These are phyloP conservation scores for Phaeomoniella chlamydospora DNA, from an alignment of 2,329 filamentous ascomycete species.

Conservation along the genomic window DNA sequence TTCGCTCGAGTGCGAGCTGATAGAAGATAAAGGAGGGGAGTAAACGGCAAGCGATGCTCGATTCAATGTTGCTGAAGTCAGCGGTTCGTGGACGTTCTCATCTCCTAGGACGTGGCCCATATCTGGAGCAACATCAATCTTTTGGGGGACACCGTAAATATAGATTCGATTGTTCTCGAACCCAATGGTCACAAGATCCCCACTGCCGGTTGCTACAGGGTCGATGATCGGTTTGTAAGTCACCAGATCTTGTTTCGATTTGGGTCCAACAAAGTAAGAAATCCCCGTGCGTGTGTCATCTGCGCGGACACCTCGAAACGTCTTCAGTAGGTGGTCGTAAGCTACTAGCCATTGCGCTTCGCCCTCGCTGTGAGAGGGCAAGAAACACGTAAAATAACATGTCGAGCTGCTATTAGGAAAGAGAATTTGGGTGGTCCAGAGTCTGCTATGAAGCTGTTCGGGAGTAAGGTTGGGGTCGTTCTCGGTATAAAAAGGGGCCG, in stretches of 20 bases:
- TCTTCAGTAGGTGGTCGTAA: constrained; percentile 63
- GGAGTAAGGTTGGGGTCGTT: constrained; percentile 32
- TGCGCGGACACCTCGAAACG: constrained; percentile 61
- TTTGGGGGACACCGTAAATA: constrained; percentile 65
- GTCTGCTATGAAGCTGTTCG: constrained; percentile 50
- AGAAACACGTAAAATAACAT: constrained; percentile 61
- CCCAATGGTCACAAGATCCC: constrained; percentile 59
- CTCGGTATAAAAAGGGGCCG: constrained; percentile 62
- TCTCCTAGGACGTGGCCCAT: constrained; percentile 13
- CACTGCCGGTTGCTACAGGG: constrained; percentile 53
- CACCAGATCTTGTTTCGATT: constrained; percentile 12
- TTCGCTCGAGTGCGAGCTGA: constrained; percentile 14
- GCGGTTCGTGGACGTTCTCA: constrained; percentile 7
- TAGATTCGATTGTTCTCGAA: constrained; percentile 61
- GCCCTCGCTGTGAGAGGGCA: constrained; percentile 33
- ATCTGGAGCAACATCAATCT: constrained; percentile 42
- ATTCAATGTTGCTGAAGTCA: constrained; percentile 12
- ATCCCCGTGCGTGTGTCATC: constrained; percentile 63
- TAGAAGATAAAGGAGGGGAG: constrained; percentile 12
- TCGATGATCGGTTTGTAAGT: constrained; percentile 44
- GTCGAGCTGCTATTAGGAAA: constrained; percentile 70
- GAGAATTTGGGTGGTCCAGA: constrained; percentile 77
- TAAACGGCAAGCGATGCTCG: constrained; percentile 13
- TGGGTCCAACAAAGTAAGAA: constrained; percentile 63
- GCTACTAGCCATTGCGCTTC: constrained; percentile 66